A percentile compares a stretch with the other conserved stretches of the same genome.
Conservation (phyloP, 139 green algal genomes). For the Chlorella sp. region DNA sequence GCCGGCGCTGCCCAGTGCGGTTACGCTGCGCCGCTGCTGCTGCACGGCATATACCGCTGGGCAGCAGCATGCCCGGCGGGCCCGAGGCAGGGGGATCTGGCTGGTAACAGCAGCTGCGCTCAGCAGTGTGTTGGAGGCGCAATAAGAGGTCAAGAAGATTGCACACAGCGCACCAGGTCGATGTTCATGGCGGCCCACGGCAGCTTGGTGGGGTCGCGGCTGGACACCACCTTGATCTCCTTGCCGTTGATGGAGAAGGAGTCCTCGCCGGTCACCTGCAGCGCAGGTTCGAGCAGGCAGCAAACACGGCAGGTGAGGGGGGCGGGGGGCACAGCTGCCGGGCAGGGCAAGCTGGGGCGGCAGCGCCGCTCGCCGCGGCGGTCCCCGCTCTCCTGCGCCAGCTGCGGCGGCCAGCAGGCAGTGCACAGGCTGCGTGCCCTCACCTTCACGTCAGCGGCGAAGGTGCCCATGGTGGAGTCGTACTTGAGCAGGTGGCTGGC, state of each 20-base stretch:
- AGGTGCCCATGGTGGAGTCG: constrained; percentile 98
- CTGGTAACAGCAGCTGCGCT: no score
- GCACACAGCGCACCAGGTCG: constrained; percentile 96
- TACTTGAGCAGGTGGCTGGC: constrained; percentile 99
- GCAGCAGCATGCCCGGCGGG: no score
- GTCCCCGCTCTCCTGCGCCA: no score
- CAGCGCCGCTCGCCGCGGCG: no score
- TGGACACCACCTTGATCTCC: constrained; percentile 93
- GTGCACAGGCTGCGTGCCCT: neutral
- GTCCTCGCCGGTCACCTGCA: constrained; percentile 83
- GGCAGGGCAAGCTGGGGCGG: no score
- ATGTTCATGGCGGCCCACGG: constrained; percentile 93
- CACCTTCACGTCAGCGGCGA: constrained; percentile 93
- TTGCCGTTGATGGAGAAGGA: constrained; percentile 96
- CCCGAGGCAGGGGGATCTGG: no score
- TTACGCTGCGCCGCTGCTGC: no score
- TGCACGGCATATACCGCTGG: no score
- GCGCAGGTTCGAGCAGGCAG: neutral
- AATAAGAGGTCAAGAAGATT: no score
- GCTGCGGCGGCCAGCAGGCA: neutral
- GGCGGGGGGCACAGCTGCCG: neutral
- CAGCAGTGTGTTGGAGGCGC: no score
- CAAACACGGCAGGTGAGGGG: neutral
- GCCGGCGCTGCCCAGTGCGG: no score
- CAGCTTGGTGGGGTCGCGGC: constrained; percentile 94